Evolutionary conservation across 148 eudicot genomes (phyloP).

Genomic region (Heliosperma pusillum): DNA sequence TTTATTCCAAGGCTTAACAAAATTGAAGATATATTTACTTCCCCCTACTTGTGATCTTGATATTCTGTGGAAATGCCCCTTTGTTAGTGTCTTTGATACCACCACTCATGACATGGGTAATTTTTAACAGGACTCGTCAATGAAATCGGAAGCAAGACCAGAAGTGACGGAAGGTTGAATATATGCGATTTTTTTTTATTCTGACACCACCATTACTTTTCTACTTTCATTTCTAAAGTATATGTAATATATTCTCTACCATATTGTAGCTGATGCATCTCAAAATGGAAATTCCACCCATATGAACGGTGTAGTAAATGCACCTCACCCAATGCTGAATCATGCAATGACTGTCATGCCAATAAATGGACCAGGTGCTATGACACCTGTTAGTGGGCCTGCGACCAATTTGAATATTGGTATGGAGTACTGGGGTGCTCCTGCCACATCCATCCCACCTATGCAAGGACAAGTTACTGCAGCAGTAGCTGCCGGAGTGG

Average conservation of each 20-base stretch:
- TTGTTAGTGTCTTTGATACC: neutral
- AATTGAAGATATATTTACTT: too few species aligned
- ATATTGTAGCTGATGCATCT: conserved; percentile 50
- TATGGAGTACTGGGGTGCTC: conserved; percentile 91
- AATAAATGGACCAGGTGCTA: conserved; percentile 55
- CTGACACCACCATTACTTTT: conserved; percentile 7
- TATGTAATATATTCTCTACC: conserved; percentile 8
- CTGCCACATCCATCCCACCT: conserved; percentile 55
- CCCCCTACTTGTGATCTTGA: too few species aligned
- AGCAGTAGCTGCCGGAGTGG: conserved; percentile 67
- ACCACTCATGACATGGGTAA: neutral
- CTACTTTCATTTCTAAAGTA: conserved; percentile 5
- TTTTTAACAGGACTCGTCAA: conserved; percentile 59
- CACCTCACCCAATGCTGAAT: conserved; percentile 54
- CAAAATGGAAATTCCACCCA: conserved; percentile 65
- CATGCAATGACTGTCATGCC: conserved; percentile 59
- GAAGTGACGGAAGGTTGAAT: conserved; percentile 63
- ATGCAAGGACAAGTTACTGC: conserved; percentile 64
- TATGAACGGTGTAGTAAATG: conserved; percentile 58
- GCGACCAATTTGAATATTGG: conserved; percentile 93
- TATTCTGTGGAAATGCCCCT: neutral
- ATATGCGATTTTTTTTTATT: neutral
- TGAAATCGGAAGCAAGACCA: conserved; percentile 56
- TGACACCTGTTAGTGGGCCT: conserved; percentile 50
- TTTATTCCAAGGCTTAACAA: neutral